Percentiles rank a stretch among this genome's conserved stretches.
Evolutionary conservation across 1,284 basidiomycete species (phyloP).

Genomic region (Kalmanozyma brasiliensis): DNA sequence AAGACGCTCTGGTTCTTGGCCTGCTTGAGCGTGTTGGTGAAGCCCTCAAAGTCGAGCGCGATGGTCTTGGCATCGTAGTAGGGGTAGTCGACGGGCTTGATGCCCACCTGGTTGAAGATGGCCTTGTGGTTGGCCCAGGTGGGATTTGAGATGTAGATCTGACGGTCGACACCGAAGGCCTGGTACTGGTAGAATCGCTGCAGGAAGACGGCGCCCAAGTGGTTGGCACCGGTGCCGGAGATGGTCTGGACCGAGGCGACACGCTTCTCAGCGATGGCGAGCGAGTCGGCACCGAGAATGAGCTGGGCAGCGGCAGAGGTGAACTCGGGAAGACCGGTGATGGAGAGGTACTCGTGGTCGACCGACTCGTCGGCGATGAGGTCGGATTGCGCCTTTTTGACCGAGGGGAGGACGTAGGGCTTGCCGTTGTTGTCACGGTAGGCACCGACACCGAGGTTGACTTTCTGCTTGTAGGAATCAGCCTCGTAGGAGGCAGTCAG

Average conservation of each 20-base stretch:
- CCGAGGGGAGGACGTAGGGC: slow-evolving; percentile 70
- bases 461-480: slow-evolving; percentile 81
- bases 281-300: slow-evolving; percentile 80
- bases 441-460: slow-evolving; percentile 80
- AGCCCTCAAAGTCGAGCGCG: slow-evolving; percentile 82
- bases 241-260: slow-evolving; percentile 74
- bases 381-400: slow-evolving; percentile 76
- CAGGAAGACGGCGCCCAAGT: slow-evolving; percentile 88
- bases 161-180: slow-evolving; percentile 67
- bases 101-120: slow-evolving; percentile 85
- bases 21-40: slow-evolving; percentile 72
- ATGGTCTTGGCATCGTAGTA: slow-evolving; percentile 93
- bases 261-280: slow-evolving; percentile 76
- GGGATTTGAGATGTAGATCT: slow-evolving; percentile 85
- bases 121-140: slow-evolving; percentile 96
- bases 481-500: slow-evolving; percentile 87
- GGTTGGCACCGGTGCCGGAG: slow-evolving; percentile 94
- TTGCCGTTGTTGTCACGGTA: slow-evolving; percentile 70
- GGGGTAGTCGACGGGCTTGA: slow-evolving; percentile 82
- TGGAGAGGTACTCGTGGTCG: slow-evolving; percentile 94
- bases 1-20: slow-evolving; percentile 83
- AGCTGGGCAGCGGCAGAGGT: slow-evolving; percentile 82
- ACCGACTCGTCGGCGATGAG: slow-evolving; percentile 78
- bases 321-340: slow-evolving; percentile 85
- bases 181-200: slow-evolving; percentile 78